Evolutionary conservation across 192 early-diverging fungal genomes (phyloP).

Genomic region (Geosiphon pyriformis): DNA sequence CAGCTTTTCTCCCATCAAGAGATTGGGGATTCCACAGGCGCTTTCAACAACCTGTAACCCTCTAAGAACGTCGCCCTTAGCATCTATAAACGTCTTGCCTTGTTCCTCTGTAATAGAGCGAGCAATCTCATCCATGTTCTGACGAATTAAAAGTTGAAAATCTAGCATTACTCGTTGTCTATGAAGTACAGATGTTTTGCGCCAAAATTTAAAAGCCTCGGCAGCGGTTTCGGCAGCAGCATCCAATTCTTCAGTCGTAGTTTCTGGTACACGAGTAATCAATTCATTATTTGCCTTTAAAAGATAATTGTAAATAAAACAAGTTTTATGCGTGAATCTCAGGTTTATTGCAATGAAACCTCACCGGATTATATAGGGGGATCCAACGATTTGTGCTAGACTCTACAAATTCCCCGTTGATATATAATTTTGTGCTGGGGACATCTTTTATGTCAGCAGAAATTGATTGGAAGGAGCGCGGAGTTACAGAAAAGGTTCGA

Average conservation of each 20-base stretch:
- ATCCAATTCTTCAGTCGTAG: conserved; percentile 78
- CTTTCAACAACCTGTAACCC: conserved; percentile 89
- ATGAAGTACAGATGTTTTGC: conserved; percentile 71
- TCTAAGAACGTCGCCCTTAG: conserved; percentile 86
- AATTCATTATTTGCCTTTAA: conserved; percentile 84
- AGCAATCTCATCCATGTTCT: conserved; percentile 76
- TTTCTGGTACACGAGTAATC: conserved; percentile 79
- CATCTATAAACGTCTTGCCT: conserved; percentile 91
- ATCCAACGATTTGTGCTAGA: conserved; percentile 84
- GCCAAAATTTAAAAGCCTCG: conserved; percentile 83
- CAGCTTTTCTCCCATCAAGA: conserved; percentile 76
- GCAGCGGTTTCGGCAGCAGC: conserved; percentile 66
- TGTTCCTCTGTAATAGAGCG: conserved; percentile 81
- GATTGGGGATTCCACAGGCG: conserved; percentile 71
- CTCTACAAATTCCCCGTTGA: conserved; percentile 90
- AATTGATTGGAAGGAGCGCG: neutral
- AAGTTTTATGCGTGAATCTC: neutral
- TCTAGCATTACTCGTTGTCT: conserved; percentile 92
- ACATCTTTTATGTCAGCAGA: neutral
- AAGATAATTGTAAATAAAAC: neutral
- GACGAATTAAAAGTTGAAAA: conserved; percentile 76
- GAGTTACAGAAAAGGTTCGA: neutral
- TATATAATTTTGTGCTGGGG: conserved; percentile 45
- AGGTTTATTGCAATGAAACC: neutral
- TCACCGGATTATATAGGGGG: conserved; percentile 83